Evolutionary conservation across 2,329 filamentous ascomycete species (phyloP), one percentile per base, ranked within the genome.

Genomic region (Didymellaceae sp.): DNA sequence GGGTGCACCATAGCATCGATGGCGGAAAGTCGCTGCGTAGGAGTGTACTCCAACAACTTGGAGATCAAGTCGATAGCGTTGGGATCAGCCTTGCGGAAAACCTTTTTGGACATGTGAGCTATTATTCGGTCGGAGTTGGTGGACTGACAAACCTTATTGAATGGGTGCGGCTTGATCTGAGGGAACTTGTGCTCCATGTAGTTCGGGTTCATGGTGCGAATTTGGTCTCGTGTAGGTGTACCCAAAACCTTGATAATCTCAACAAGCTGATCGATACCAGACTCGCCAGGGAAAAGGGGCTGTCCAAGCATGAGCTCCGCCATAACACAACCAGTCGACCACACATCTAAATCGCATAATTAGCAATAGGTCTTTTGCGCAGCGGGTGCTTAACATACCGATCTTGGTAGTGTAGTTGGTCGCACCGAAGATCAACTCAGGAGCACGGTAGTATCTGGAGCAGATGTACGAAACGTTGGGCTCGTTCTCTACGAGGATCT

Each of bases 171-270:
- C 81, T 99, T 99, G 80, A 99, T 99, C 77, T 99, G 94, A 38
- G 94, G 94, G 77, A 99, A 99, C 80, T 97, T 97, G 80, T 99
- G 94, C 79, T 99, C 94, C 94, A 99, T 99, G 78, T 99, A 99
- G 77, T 99, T 99, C 52, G 94, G 94, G 77, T 99, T 99, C 94
- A 99, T 99, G 61, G 94, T 99, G 64, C 94, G 90, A 70, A 99
- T 99, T 77, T 99, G 94, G 75, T 99, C 94, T 59, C 94, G 85
- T 26, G 94, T 97, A 14, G 94, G 94, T 14, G 94, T 99, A 53
- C 94, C 94, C 54, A 99, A 80, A 44, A 99, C 93, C 79, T 99
- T 99, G 82, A 99, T 99, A 73, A 99, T 99, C 77, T 99, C 94
- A 35, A 99, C 94, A 39, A 99, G 81, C 74, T 99, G 94, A 73